These are phyloP conservation scores for Fusarium luffae DNA, from an alignment of 2,329 filamentous ascomycete species.

Conservation along the genomic window DNA sequence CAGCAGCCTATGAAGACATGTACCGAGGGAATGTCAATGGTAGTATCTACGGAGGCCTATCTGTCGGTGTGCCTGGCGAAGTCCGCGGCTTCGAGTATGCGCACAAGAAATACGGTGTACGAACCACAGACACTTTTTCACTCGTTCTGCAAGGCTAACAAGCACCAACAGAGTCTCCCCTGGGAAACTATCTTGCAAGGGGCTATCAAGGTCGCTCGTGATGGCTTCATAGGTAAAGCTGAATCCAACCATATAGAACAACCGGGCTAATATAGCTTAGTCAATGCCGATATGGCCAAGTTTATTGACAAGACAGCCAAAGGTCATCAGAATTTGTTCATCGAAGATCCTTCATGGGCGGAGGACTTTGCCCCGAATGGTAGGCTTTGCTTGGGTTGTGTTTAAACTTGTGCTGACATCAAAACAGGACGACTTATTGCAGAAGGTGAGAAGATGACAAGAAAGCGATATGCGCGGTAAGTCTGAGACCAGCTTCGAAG, in stretches of 20 bases:
- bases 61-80: constrained; percentile 78
- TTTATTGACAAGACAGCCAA: constrained; percentile 72
- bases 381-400: constrained; percentile 22
- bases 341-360: constrained; percentile 82
- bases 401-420: constrained; percentile 1
- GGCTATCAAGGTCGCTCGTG: constrained; percentile 76
- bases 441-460: constrained; percentile 81
- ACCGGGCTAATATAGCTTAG: constrained; percentile 47
- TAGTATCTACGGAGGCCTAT: constrained; percentile 78
- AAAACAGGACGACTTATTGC: constrained; percentile 68
- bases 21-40: constrained; percentile 75
- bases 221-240: constrained; percentile 70
- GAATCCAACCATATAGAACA: not conserved
- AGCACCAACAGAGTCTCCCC: constrained; percentile 59
- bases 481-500: constrained; percentile 9
- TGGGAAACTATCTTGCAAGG: constrained; percentile 80
- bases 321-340: constrained; percentile 68
- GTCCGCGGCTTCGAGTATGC: constrained; percentile 82
- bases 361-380: constrained; percentile 88
- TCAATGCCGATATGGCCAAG: constrained; percentile 77
- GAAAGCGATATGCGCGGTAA: constrained; percentile 77
- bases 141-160: constrained; percentile 1
- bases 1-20: constrained; percentile 86
- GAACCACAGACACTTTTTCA: constrained; percentile 14
- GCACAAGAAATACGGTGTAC: constrained; percentile 75